Percentiles rank a stretch among this genome's conserved stretches.
These are phyloP conservation scores for Rubia peregrina DNA, from an alignment of 305 asterid species.

Conservation along the genomic window DNA sequence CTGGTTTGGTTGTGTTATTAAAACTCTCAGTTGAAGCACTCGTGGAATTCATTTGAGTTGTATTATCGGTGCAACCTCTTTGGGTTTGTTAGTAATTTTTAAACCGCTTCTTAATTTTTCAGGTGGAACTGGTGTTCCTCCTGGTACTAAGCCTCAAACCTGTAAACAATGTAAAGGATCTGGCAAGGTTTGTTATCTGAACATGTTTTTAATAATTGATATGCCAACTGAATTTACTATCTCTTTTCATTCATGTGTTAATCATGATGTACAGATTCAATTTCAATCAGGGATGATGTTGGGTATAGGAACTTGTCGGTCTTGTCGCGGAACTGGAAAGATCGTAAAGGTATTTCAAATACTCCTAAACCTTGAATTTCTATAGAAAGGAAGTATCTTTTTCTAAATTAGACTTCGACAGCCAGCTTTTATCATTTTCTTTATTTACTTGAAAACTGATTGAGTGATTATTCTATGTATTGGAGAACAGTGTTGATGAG, in stretches of 20 bases:
- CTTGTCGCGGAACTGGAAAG: conserved; percentile 75
- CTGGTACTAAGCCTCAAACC: conserved; percentile 94
- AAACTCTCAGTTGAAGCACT: background rate
- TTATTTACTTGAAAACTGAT: conserved; percentile 2
- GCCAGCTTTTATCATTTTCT: conserved; percentile 4
- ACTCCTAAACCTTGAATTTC: background rate
- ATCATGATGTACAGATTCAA: conserved; percentile 39
- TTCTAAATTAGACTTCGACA: background rate
- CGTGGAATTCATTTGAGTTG: background rate
- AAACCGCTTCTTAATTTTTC: conserved; percentile 14
- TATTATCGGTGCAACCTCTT: background rate
- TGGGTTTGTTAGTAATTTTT: background rate
- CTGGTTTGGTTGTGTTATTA: background rate
- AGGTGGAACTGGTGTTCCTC: conserved; percentile 99
- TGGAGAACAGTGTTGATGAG: background rate
- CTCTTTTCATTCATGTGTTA: background rate
- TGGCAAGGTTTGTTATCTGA: conserved; percentile 57
- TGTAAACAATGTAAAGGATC: conserved; percentile 90
- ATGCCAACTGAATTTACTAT: conserved; percentile 3
- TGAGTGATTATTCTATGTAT: background rate
- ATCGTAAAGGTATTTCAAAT: conserved; percentile 60
- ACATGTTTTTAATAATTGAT: conserved; percentile 20
- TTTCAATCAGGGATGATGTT: conserved; percentile 61
- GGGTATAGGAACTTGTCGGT: conserved; percentile 58
- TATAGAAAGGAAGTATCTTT: background rate